phyloP scores from a whole-genome alignment of 2,329 filamentous ascomycete genomes.

The Colletotrichum viniferum region DNA sequence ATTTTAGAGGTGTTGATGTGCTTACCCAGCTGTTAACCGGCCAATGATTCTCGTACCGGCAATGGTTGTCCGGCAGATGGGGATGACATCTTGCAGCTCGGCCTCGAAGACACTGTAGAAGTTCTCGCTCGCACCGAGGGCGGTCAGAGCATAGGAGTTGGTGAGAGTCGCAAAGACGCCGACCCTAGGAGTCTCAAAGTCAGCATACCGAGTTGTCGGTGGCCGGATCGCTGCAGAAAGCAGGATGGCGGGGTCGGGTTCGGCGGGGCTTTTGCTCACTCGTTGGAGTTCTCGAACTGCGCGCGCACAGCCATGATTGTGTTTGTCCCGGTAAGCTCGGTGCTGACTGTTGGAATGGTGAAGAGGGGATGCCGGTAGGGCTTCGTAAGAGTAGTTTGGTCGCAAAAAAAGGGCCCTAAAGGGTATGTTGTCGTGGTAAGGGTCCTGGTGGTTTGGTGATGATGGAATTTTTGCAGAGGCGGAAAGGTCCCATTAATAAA shows the following conservation, averaged over 20 bases:
- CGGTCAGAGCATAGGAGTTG: slow-evolving; percentile 95
- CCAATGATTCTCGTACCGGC: slow-evolving; percentile 96
- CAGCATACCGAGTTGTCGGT: slow-evolving; percentile 20
- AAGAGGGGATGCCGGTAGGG: background rate
- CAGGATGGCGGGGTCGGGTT: slow-evolving; percentile 23
- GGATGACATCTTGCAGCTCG: slow-evolving; percentile 95
- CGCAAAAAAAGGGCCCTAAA: background rate
- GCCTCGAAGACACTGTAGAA: slow-evolving; percentile 99
- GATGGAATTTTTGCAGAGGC: slow-evolving; percentile 22
- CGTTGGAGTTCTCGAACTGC: slow-evolving; percentile 90
- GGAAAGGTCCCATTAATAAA: slow-evolving; percentile 20
- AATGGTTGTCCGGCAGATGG: slow-evolving; percentile 95
- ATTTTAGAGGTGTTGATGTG: background rate
- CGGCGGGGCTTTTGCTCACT: slow-evolving; percentile 60
- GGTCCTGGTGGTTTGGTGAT: slow-evolving; percentile 7
- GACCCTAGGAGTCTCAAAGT: slow-evolving; percentile 64
- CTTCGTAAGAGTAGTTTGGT: background rate
- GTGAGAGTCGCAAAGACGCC: slow-evolving; percentile 97
- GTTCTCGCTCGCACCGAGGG: slow-evolving; percentile 95
- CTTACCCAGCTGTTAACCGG: slow-evolving; percentile 87
- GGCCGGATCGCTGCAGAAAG: background rate
- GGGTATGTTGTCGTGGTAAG: background rate
- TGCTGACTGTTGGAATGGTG: background rate
- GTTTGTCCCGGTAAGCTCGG: background rate
- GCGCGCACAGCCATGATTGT: slow-evolving; percentile 69